Evolutionary conservation across 2,329 filamentous ascomycete genomes (phyloP).

Genomic region (Alternaria brassicicola): DNA sequence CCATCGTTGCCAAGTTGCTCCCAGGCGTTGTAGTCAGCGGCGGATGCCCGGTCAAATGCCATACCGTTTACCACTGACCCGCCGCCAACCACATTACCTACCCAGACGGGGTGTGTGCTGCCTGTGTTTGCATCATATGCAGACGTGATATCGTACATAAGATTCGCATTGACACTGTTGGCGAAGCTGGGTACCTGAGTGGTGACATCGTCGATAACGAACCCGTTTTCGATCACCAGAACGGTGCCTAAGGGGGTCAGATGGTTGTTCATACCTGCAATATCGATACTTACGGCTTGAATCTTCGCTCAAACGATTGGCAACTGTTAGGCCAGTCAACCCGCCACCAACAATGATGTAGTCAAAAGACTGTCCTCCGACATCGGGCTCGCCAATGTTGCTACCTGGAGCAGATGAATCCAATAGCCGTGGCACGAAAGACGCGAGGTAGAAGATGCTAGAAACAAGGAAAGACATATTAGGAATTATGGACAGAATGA

Average conservation of each 20-base stretch:
- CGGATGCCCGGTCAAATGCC: conserved; percentile 46
- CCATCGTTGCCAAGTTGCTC: conserved; percentile 62
- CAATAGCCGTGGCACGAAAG: conserved; percentile 22
- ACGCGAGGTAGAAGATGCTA: conserved; percentile 19
- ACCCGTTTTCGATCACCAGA: conserved; percentile 37
- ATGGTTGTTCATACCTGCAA: not conserved
- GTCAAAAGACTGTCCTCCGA: conserved; percentile 34
- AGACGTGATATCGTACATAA: conserved; percentile 36
- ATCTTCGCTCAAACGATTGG: conserved; percentile 40
- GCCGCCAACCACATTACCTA: conserved; percentile 44
- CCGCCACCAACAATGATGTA: conserved; percentile 44
- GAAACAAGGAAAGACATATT: conserved; percentile 19
- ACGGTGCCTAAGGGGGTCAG: conserved; percentile 29
- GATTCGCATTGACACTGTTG: conserved; percentile 27
- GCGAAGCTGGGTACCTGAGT: conserved; percentile 31
- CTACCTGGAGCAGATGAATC: not conserved
- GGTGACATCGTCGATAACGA: conserved; percentile 28
- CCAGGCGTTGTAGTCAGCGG: conserved; percentile 60
- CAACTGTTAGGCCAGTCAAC: conserved; percentile 38
- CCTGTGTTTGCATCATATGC: conserved; percentile 26
- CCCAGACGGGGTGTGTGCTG: conserved; percentile 22
- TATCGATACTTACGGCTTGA: conserved; percentile 17
- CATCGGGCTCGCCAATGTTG: conserved; percentile 15
- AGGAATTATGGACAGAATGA: not conserved
- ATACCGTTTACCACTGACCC: conserved; percentile 49